Evolutionary conservation across 768 basidiomycete species (phyloP), one percentile per base, ranked within the genome.

Genomic region (Podaxis sp.): DNA sequence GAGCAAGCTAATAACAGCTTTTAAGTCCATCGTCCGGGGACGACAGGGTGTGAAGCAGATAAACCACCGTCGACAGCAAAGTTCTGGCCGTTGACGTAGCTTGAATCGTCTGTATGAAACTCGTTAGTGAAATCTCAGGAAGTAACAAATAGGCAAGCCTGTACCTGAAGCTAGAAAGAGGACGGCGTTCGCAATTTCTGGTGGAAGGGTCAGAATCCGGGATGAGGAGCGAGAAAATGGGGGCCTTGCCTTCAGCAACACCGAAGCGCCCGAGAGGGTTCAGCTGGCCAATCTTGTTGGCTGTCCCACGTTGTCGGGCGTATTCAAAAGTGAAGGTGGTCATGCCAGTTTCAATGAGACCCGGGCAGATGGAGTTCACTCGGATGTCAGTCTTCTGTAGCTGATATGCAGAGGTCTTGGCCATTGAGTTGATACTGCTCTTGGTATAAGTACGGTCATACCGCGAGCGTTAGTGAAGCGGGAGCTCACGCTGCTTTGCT

Each of bases 261-360:
- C 87, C 94, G 68, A 87, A 93, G 58, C 95, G 82, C 20, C 91
- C 88, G 63, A 93, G 71, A 10, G 95, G 88, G 71, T 96, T 96
- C 59, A 96, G 75, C 69, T 91, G 86, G 3, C 95, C 95, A 56
- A 98, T 83, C 76, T 89, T 94, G 56, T 77, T 76, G 20, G 76
- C 81, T n/a, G 80, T 90, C 8, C 95, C 95, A 26, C 87, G 83
- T 62, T 85, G 73, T 24, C 90, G 86, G 30, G 95, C 95, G 54
- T 82, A 82, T 28, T 90, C 85, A 69, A 98, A 98, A 36, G 88
- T 82, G n/a, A 67, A 70, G 54, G 75, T 77, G 2, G 96, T 96
- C 93, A 98, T 97, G 55, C 88, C 91, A 8, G 95, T 98, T 78
- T 96, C 91, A 69, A 97, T 94, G 62, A 97, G 76, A 13, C 95